Evolutionary conservation across 2,329 filamentous ascomycete genomes (phyloP), one percentile per base, ranked within the genome.

Genomic region (Dothiorella sarmentorum): DNA sequence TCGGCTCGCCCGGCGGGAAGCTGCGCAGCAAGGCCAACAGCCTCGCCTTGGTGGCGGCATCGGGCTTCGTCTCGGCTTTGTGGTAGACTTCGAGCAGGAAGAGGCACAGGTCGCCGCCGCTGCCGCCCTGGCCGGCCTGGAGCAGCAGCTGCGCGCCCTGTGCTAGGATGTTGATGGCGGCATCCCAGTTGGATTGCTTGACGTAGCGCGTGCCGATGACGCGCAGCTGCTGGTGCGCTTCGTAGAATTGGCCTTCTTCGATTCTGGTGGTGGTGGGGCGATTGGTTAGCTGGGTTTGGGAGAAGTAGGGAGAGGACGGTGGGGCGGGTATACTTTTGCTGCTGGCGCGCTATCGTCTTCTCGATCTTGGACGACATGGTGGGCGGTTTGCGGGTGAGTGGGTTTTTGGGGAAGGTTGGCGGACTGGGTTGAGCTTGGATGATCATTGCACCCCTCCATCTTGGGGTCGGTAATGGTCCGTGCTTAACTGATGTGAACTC

Each of bases 191-290:
- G 62, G 84, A 79, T 42, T 88, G 82, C 78, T 97, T 97, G 73
- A 93, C 86, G 78, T 99, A 96, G 60, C 95, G 91, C 37, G 91
- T 88, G 61, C 92, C 92, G 66, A 97, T 93, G 57, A 97, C 92
- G 63, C 94, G 91, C 65, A 96, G 90, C 79, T 99, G 94, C 76
- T 99, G 94, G 77, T 97, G 93, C 60, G 94, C 94, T 82, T 99
- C 94, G 79, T 99, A 99, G 82, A 85, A 97, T 72, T 94, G 88
- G 69, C 92, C 93, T 75, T 95, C 91, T 65, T 85, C 81, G 75
- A 96, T 96, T 75, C 91, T 90, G 67, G 33, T 35, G 10, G 29
- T 10, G 29, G 40, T 31, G 43, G 57, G 66, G 26, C 31, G 43
- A 40, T 13, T n/a, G 33, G 63, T 60, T 67, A 15, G 11, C 27